These are phyloP conservation scores for Capsicum chinense DNA, from an alignment of 257 asterid species.

Conservation along the genomic window DNA sequence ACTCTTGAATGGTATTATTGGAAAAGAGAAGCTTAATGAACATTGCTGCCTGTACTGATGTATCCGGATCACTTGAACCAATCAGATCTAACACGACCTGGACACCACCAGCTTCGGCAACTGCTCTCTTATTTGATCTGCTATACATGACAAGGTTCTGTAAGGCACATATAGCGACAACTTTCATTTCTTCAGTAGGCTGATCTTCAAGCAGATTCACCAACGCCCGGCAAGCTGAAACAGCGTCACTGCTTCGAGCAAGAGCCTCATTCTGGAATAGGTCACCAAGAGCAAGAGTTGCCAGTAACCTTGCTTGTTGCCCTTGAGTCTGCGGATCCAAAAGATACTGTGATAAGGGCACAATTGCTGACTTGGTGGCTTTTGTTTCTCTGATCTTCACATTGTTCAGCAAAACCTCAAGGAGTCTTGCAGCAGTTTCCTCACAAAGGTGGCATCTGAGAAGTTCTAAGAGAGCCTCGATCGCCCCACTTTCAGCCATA, in stretches of 20 bases:
- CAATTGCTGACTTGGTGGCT: constrained; percentile 87
- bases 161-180: constrained; percentile 90
- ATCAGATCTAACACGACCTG: constrained; percentile 97
- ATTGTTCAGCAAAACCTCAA: constrained; percentile 86
- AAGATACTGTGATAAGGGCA: constrained; percentile 93
- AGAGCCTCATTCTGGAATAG: constrained; percentile 94
- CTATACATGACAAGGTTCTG: constrained; percentile 98
- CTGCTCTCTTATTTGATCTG: constrained; percentile 94
- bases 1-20: constrained; percentile 94
- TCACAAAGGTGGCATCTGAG: constrained; percentile 93
- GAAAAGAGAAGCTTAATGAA: constrained; percentile 91
- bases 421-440: constrained; percentile 94
- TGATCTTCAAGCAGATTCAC: constrained; percentile 99
- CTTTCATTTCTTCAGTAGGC: constrained; percentile 99
- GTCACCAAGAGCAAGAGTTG: constrained; percentile 97
- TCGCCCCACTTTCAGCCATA: constrained; percentile 99
- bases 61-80: constrained; percentile 90
- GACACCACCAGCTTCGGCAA: constrained; percentile 99
- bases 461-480: constrained; percentile 90
- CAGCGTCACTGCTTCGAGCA: constrained; percentile 92
- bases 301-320: constrained; percentile 92
- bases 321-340: constrained; percentile 99
- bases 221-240: constrained; percentile 94
- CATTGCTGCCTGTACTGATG: constrained; percentile 99
- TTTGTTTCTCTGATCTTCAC: constrained; percentile 93